phyloP scores from a whole-genome alignment of 495 filamentous ascomycete genomes.

The Penicillium ochrochloron region DNA sequence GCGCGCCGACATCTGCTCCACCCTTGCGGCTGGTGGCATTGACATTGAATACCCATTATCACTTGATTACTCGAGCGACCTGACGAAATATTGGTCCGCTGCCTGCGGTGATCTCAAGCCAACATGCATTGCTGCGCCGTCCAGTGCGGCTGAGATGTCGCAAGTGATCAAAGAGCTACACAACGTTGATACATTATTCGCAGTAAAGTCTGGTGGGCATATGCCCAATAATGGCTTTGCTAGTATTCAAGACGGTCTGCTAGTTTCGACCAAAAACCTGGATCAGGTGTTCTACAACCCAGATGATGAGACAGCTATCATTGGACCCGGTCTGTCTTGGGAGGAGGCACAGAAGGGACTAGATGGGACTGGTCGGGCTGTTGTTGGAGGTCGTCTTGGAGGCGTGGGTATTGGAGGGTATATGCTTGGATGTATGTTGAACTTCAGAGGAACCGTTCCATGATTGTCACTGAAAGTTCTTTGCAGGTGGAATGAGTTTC shows the following conservation, averaged over 20 bases:
- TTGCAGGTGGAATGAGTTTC: conserved; percentile 50
- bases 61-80: conserved; percentile 31
- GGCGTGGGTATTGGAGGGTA: conserved; percentile 48
- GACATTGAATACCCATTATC: conserved; percentile 35
- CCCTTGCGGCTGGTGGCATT: conserved; percentile 36
- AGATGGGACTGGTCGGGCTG: conserved; percentile 38
- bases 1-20: conserved; percentile 44
- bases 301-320: conserved; percentile 39
- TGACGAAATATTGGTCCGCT: conserved; percentile 46
- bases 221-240: conserved; percentile 51
- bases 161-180: conserved; percentile 44
- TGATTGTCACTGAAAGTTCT: conserved; percentile 2
- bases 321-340: conserved; percentile 49
- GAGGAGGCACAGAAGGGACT: conserved; percentile 43
- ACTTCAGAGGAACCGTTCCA: background rate
- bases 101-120: conserved; percentile 47
- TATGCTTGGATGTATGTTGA: conserved; percentile 47
- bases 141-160: conserved; percentile 43
- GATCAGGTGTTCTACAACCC: conserved; percentile 42
- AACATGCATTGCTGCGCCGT: conserved; percentile 46
- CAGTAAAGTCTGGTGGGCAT: conserved; percentile 50
- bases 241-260: conserved; percentile 46
- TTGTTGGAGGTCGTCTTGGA: conserved; percentile 46
- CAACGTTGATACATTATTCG: conserved; percentile 42
- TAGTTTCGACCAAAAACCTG: conserved; percentile 46